These are phyloP conservation scores for Dictyostelium purpureum DNA, from an alignment of 78 protist genomes.

Conservation along the genomic window DNA sequence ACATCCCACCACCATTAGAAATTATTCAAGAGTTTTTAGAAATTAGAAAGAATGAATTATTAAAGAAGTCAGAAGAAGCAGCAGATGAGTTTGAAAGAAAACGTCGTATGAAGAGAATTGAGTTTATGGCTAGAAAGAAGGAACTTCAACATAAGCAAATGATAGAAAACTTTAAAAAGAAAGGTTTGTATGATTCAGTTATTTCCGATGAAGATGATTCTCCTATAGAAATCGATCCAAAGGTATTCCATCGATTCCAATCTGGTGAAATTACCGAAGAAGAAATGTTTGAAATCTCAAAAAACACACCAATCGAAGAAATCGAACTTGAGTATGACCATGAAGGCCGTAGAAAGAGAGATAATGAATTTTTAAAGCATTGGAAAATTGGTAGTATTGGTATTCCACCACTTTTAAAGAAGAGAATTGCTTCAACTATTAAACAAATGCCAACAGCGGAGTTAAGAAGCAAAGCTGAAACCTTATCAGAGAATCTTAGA, in stretches of 20 bases:
- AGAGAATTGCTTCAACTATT: conserved; percentile 24
- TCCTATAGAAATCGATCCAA: conserved; percentile 39
- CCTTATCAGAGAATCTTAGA: conserved; percentile 21
- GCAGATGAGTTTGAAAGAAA: conserved; percentile 41
- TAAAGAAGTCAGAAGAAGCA: neutral
- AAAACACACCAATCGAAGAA: neutral
- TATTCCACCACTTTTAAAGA: conserved; percentile 27
- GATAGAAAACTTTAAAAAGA: neutral
- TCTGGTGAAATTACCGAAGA: conserved; percentile 64
- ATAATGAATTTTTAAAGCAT: conserved; percentile 29
- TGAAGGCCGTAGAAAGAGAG: neutral
- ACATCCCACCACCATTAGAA: conserved; percentile 27
- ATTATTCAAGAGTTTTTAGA: conserved; percentile 8
- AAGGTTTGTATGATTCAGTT: neutral
- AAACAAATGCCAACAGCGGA: conserved; percentile 30
- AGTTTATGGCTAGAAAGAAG: conserved; percentile 36
- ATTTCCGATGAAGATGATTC: neutral
- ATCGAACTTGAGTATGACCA: neutral
- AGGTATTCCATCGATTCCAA: conserved; percentile 3
- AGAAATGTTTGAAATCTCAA: conserved; percentile 34
- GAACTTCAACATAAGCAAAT: conserved; percentile 36
- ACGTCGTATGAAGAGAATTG: conserved; percentile 43
- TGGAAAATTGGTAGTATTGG: conserved; percentile 74
- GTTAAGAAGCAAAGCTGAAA: conserved; percentile 23
- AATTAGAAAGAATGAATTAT: conserved; percentile 12